Percentiles rank a stretch among this genome's conserved stretches.
Conservation (phyloP, 441 rosid genomes). For the Brassica hybrid region DNA sequence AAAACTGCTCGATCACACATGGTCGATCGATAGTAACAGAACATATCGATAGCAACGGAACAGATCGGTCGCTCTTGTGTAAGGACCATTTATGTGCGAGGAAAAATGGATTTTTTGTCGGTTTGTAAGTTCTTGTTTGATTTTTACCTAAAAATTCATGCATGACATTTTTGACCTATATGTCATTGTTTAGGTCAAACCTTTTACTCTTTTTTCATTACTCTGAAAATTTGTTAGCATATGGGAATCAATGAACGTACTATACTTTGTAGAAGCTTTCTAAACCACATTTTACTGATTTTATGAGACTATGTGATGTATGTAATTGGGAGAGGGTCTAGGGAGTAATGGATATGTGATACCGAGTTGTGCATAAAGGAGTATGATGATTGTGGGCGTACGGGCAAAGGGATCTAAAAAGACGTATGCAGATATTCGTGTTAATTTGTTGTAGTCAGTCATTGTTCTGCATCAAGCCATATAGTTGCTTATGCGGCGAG, state of each 20-base stretch:
- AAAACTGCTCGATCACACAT: background rate
- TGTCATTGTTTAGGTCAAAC: background rate
- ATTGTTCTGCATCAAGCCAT: background rate
- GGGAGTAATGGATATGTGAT: background rate
- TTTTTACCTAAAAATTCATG: background rate
- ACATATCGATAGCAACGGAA: background rate
- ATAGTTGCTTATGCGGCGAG: background rate
- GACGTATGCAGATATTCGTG: background rate
- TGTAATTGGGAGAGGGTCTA: background rate
- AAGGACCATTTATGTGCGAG: background rate
- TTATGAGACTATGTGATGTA: background rate
- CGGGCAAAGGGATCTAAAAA: background rate
- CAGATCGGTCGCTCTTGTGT: background rate
- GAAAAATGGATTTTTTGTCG: background rate
- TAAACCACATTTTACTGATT: background rate
- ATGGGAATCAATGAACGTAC: background rate
- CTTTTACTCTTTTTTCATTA: background rate
- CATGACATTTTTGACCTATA: background rate
- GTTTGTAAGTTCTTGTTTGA: background rate
- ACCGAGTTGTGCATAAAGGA: background rate
- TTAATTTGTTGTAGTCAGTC: background rate
- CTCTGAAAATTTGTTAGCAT: background rate
- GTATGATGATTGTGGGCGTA: background rate
- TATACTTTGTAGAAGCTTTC: background rate
- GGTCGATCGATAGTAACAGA: background rate